phyloP scores from a whole-genome alignment of 108 stramenopile species.

The Cyclotella cryptica region DNA sequence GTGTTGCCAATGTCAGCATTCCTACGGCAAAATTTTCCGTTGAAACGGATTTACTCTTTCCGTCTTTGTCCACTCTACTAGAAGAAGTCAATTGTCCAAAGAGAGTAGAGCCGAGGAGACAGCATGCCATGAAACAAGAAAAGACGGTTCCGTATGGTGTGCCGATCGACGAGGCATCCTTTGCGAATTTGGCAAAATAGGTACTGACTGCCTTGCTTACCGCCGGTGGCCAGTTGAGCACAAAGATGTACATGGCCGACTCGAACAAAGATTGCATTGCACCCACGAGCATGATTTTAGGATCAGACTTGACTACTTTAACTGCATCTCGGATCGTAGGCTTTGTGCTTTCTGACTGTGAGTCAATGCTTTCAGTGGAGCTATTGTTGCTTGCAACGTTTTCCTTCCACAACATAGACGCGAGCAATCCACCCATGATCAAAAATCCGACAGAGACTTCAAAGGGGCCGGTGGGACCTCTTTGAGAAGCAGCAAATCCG shows the following conservation, averaged over 20 bases:
- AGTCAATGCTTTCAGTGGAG: constrained; percentile 9
- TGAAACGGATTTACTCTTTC: constrained; percentile 60
- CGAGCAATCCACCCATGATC: constrained; percentile 76
- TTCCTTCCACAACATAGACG: constrained; percentile 90
- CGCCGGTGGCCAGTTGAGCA: constrained; percentile 95
- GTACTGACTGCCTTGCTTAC: constrained; percentile 69
- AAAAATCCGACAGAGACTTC: constrained; percentile 93
- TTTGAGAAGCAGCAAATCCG: constrained; percentile 68
- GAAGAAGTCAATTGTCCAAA: constrained; percentile 75
- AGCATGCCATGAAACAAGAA: constrained; percentile 95
- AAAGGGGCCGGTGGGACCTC: constrained; percentile 97
- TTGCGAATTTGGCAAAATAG: constrained; percentile 63
- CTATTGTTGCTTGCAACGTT: constrained; percentile 71
- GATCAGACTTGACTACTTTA: constrained; percentile 72
- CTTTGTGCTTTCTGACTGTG: constrained; percentile 33
- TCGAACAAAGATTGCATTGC: constrained; percentile 94
- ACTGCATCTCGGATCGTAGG: constrained; percentile 88
- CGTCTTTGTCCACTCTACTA: constrained; percentile 40
- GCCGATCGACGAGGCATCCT: constrained; percentile 31
- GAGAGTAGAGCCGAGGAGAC: constrained; percentile 87
- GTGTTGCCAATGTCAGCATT: constrained; percentile 80
- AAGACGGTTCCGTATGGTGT: constrained; percentile 93
- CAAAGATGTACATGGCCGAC: constrained; percentile 97
- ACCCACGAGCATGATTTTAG: constrained; percentile 93
- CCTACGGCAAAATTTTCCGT: constrained; percentile 79